These are phyloP conservation scores for Colletotrichum melonis DNA, from an alignment of 2,329 filamentous ascomycete species.

Conservation along the genomic window DNA sequence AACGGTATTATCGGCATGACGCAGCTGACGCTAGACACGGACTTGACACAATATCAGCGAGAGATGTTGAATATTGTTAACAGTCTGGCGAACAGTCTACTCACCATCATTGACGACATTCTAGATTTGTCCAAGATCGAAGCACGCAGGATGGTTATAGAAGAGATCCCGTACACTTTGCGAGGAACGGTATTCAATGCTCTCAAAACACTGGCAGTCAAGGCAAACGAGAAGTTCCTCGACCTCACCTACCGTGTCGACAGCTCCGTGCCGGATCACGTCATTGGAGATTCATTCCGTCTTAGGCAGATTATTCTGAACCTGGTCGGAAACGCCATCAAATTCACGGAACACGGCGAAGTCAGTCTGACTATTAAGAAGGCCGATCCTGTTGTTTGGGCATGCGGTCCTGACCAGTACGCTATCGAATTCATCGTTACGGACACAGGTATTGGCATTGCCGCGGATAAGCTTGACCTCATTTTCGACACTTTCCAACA, in stretches of 20 bases:
- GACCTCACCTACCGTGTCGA: conserved; percentile 95
- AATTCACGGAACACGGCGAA: conserved; percentile 97
- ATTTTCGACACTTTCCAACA: conserved; percentile 99
- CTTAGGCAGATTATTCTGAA: conserved; percentile 97
- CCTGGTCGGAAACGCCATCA: conserved; percentile 97
- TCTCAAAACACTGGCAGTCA: conserved; percentile 94
- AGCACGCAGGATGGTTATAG: conserved; percentile 97
- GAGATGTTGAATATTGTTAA: conserved; percentile 99
- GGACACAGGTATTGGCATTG: conserved; percentile 97
- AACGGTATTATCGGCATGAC: conserved; percentile 99
- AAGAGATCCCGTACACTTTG: conserved; percentile 95
- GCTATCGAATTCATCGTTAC: conserved; percentile 96
- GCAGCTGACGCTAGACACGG: conserved; percentile 92
- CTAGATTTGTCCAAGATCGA: conserved; percentile 85
- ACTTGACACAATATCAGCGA: conserved; percentile 92
- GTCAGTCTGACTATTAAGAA: conserved; percentile 92
- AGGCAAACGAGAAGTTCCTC: conserved; percentile 94
- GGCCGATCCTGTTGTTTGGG: conserved; percentile 70
- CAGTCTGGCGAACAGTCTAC: conserved; percentile 92
- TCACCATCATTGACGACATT: conserved; percentile 95
- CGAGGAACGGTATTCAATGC: conserved; percentile 97
- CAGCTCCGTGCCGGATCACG: conserved; percentile 92
- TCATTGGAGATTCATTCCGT: conserved; percentile 96
- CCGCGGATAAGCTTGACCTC: conserved; percentile 92
- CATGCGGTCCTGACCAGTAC: conserved; percentile 80